These are phyloP conservation scores for Penicillium sp. DNA, from an alignment of 2,329 filamentous ascomycete species.

Conservation along the genomic window DNA sequence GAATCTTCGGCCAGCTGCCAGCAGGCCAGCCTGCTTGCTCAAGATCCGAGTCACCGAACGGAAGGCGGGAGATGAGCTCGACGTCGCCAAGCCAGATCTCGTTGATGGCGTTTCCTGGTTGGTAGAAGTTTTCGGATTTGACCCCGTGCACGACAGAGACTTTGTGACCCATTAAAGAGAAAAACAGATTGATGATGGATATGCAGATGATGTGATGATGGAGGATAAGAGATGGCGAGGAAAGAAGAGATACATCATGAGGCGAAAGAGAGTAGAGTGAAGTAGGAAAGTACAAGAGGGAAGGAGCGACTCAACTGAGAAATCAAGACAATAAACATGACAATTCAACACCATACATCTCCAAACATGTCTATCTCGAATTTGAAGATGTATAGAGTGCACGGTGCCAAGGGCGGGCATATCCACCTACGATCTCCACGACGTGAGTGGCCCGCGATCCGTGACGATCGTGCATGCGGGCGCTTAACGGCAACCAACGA, in stretches of 20 bases:
- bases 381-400: not conserved
- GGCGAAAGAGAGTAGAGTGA: not conserved
- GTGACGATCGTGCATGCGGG: constrained; percentile 27
- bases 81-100: constrained; percentile 38
- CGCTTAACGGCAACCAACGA: constrained; percentile 31
- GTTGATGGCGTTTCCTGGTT: constrained; percentile 39
- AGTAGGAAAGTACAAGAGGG: not conserved
- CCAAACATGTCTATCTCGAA: not conserved
- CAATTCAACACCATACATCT: not conserved
- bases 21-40: constrained; percentile 37
- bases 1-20: constrained; percentile 36
- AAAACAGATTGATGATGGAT: not conserved
- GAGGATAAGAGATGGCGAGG: no score
- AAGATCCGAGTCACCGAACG: constrained; percentile 40
- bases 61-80: constrained; percentile 40
- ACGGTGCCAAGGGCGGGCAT: constrained; percentile 1
- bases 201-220: not conserved
- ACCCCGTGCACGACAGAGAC: constrained; percentile 35
- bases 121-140: constrained; percentile 34
- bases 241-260: not conserved
- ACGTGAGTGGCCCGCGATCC: constrained; percentile 18
- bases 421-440: not conserved
- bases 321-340: not conserved
- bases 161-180: constrained; percentile 34
- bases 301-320: not conserved